Base-by-base conservation (phyloP, 73 alveolate genomes). In the Paramecium caudatum region DNA sequence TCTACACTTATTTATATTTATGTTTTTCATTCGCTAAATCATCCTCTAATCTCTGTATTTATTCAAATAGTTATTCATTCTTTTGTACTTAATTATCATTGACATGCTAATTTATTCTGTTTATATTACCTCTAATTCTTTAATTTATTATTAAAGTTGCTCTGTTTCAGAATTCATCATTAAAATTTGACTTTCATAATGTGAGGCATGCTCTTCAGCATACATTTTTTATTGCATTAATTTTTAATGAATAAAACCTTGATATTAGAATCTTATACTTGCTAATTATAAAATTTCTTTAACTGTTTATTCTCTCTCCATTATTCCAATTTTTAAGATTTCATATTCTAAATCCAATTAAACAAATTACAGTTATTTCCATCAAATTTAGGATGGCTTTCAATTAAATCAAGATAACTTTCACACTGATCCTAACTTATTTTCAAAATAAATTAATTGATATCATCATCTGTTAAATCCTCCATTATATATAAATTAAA, bases 401-500 rank as follows among this genome's bases (percentile, higher is more conserved):
- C 70, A 12, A 49, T 19, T 1, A 15, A 21, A 49, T 49, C 23
- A 21, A 49, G 8, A 17, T 21, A 49, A 49, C 70, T 49, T 13
- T 49, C 70, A 17, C 39, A 49, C 30, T 49, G 39, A 30, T 49
- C 70, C 13, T 49, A 15, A 7, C 70, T 49, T 13, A 49, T 49
- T 49, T 49, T 49, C 25, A 49, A 34, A 21, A 49, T 49, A 6
- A 49, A 21, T 19, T 49, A 21, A 19, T 49, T 21, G 25, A 49
- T 49, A 30, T 49, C 17, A 49, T 49, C 70, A 21, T 49, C 70
- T 49, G 70, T 49, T 34, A 30, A 49, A 21, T 49, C 70, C 30
- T 49, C 70, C 70, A 49, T 49, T 49, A 49, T 21, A 21, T 21
- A 49, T 49, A 49, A 49, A 49, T 49, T 49, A 21, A 49, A 49